Evolutionary conservation across 345 rosid genomes (phyloP), one percentile per base, ranked within the genome.

Genomic region (Salix viminalis): DNA sequence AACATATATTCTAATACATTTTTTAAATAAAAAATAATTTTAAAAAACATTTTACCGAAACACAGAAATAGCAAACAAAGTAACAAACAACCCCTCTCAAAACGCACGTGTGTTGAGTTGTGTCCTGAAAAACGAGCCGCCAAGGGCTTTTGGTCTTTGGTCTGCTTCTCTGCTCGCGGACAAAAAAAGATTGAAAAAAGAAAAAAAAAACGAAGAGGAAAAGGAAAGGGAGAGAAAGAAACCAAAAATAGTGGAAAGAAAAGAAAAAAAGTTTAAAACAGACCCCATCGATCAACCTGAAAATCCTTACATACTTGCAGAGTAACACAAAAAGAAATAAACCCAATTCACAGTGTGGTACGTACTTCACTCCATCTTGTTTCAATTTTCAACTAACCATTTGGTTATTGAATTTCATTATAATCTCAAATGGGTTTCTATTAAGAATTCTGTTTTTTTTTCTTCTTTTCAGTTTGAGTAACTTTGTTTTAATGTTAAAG

Each of bases 341-440:
- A 73, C 67, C 82, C 77, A 58, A 61, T 10, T 75, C 70, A 52
- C 61, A 60, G 15, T 73, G 8, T 8, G 82, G 82, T 79, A 15
- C 26, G 78, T 79, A 4, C 66, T 13, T 70, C 44, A 34, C 67
- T 11, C 34, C 30, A 32, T 60, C 46, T 68, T 54, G 24, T 58
- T 56, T n/a, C 65, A 69, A 32, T 68, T 69, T 71, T 37, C 42
- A 62, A 74, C 58, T 69, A 61, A 32, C 13, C 26, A 62, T 1
- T 54, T 50, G 75, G 54, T 64, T 74, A 69, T 46, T 42, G 19
- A 75, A 62, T 75, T 16, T 5, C 56, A 2, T 61, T 52, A n/a
- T 32, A 13, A 42, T 48, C 56, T 69, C 64, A 56, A 79, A 13
- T 69, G 78, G 46, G 71, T 74, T 11, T 62, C 32, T 36, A 4